These are phyloP conservation scores for Skeletonema costatum DNA, from an alignment of 108 stramenopile genomes.

Conservation along the genomic window DNA sequence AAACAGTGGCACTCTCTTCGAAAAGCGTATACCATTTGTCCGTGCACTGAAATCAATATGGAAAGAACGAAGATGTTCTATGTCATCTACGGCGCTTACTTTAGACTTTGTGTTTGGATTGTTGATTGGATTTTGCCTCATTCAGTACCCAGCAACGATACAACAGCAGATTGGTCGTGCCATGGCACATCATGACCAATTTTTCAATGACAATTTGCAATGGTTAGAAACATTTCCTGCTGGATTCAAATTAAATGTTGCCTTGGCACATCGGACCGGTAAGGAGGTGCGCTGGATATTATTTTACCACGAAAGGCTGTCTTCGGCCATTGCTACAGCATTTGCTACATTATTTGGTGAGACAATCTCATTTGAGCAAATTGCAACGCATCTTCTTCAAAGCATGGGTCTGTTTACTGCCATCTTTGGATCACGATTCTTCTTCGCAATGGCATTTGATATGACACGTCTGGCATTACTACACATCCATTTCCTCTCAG, in stretches of 20 bases:
- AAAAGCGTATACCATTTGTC: background rate
- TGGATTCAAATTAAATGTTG: slow-evolving; percentile 85
- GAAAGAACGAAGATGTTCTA: background rate
- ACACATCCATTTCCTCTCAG: slow-evolving; percentile 58
- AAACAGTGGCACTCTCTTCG: background rate
- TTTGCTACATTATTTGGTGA: background rate
- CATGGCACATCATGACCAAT: slow-evolving; percentile 7
- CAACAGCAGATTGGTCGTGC: slow-evolving; percentile 1
- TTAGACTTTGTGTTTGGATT: slow-evolving; percentile 24
- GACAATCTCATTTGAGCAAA: background rate
- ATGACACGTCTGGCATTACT: slow-evolving; percentile 50
- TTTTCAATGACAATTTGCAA: slow-evolving; percentile 36
- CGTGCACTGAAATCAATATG: background rate
- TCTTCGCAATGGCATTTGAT: slow-evolving; percentile 64
- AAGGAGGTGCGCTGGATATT: slow-evolving; percentile 36
- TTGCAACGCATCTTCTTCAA: background rate
- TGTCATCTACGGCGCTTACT: background rate
- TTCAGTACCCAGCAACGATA: slow-evolving; percentile 4
- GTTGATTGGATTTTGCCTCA: slow-evolving; percentile 10
- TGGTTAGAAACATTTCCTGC: slow-evolving; percentile 80
- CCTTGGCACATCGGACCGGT: slow-evolving; percentile 70
- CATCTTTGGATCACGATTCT: slow-evolving; percentile 35
- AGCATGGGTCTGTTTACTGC: slow-evolving; percentile 14
- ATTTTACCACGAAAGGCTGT: slow-evolving; percentile 25
- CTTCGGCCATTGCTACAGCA: background rate